Evolutionary conservation across 2,329 filamentous ascomycete species (phyloP), one percentile per base, ranked within the genome.

Genomic region (Venturia nashicola): DNA sequence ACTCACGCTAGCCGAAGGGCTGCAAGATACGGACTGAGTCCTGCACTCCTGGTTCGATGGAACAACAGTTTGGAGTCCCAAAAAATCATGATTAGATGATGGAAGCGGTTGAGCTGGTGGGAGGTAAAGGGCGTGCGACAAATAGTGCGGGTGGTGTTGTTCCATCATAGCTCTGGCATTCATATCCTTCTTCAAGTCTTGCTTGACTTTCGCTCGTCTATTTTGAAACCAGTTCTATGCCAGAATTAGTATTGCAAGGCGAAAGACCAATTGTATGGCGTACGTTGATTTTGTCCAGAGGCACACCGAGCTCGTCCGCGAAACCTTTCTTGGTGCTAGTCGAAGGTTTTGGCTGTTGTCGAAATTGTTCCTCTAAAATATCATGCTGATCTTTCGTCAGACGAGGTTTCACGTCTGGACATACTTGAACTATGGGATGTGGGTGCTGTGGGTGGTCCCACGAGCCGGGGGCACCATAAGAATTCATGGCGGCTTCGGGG

Each of bases 211-310:
- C 63, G 79, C 79, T 66, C 79, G 70, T 60, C 79, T 77, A 68
- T 81, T 81, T 69, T 81, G 79, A 68, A 81, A 81, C 79, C 79
- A 81, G 68, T 81, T 81, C 79, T 81, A 67, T 64, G 20, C 20
- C 2, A 43, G 34, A 54, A 68, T 78, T 72, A 78, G 75, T 67
- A 40, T 42, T 14, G 40, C 18, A 18, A 20, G 1, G n/a, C 55
- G 1, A 12, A 39, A 32, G 32, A 11, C 11, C 12, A 12, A 42
- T 34, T 44, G 42, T 42, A 40, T 16, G 54, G 16, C 78, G 71
- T 70, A 80, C 79, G 67, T 81, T 81, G 71, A 81, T 78, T 73
- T 81, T 81, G 71, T 81, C 79, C 64, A 81, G 71, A 43, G 79
- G 78, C 36, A 81, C 78, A 59, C 75, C 74, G 36, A 81, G 72